Percentiles rank a stretch among this genome's conserved stretches.
Conservation (phyloP, 2,329 filamentous ascomycete species). For the Immersiporthe knoxdaviesiana region DNA sequence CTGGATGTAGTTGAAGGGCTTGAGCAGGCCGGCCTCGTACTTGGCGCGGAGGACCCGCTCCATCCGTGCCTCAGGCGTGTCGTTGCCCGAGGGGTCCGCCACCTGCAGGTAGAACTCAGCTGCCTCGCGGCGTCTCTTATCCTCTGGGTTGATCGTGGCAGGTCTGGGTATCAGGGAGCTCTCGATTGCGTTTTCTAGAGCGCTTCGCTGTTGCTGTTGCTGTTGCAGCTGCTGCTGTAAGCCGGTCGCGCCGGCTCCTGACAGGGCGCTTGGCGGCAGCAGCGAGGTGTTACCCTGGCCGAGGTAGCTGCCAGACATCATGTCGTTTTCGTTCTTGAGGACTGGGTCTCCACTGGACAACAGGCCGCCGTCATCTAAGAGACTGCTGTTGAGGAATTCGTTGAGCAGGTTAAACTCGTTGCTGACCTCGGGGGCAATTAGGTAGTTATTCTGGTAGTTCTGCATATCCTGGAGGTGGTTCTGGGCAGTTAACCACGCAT, state of each 20-base stretch:
- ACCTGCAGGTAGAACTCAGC: slow-evolving; percentile 97
- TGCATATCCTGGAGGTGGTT: slow-evolving; percentile 94
- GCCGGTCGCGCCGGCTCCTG: slow-evolving; percentile 37
- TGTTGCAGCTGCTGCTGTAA: slow-evolving; percentile 38
- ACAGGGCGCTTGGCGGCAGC: slow-evolving; percentile 33
- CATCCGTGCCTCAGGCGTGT: slow-evolving; percentile 92
- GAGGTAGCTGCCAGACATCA: slow-evolving; percentile 51
- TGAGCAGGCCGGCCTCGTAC: slow-evolving; percentile 91
- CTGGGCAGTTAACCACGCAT: slow-evolving; percentile 78
- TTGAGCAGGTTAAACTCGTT: slow-evolving; percentile 97
- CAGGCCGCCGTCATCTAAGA: slow-evolving; percentile 80
- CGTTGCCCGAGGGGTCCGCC: slow-evolving; percentile 84
- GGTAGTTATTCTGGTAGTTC: slow-evolving; percentile 89
- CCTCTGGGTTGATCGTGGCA: slow-evolving; percentile 63
- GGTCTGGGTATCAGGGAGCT: slow-evolving; percentile 62
- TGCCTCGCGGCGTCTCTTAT: slow-evolving; percentile 54
- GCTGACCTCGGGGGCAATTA: slow-evolving; percentile 89
- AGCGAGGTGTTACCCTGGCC: slow-evolving; percentile 40
- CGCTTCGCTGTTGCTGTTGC: slow-evolving; percentile 48
- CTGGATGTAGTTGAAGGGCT: slow-evolving; percentile 98
- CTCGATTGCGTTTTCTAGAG: background rate
- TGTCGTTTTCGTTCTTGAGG: slow-evolving; percentile 49
- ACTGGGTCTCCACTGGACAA: slow-evolving; percentile 64
- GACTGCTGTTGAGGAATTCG: slow-evolving; percentile 90
- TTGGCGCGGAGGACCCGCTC: slow-evolving; percentile 92